Conservation (phyloP, 164 flowering plant species). For the Brasenia schreberi region DNA sequence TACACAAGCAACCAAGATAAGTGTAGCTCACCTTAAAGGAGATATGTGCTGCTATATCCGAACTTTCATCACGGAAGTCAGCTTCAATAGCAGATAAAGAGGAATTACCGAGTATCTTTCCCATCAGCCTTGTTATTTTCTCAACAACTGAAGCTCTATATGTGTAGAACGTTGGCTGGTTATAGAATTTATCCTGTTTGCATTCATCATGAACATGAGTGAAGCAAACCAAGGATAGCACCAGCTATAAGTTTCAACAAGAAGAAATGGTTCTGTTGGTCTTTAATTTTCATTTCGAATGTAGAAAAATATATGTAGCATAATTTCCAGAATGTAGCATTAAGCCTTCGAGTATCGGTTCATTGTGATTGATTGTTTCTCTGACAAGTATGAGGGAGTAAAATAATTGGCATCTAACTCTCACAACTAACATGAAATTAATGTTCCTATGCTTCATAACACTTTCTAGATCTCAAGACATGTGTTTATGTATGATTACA, state of each 20-base stretch:
- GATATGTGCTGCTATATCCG: conserved; percentile 43
- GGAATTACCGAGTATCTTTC: conserved; percentile 37
- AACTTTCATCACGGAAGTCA: conserved; percentile 40
- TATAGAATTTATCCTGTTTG: conserved; percentile 60
- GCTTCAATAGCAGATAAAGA: conserved; percentile 24
- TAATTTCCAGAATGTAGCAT: no score
- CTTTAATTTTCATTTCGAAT: no score
- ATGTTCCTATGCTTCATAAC: no score
- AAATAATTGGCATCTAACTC: no score
- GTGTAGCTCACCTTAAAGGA: conserved; percentile 51
- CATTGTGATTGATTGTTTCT: no score
- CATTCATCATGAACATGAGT: neutral
- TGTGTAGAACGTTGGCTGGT: conserved; percentile 29
- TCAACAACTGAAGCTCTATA: conserved; percentile 38
- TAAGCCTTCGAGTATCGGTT: no score
- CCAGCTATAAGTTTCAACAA: neutral
- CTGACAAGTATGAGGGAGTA: no score
- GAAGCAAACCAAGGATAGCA: neutral
- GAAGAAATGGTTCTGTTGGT: no score
- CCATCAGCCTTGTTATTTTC: conserved; percentile 22
- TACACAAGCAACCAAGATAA: neutral
- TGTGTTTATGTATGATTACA: no score
- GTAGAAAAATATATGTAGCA: no score
- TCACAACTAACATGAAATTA: no score
- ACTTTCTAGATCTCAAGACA: no score